These are phyloP conservation scores for Tetrahymena elliotti DNA, from an alignment of 73 alveolate species.

Conservation along the genomic window DNA sequence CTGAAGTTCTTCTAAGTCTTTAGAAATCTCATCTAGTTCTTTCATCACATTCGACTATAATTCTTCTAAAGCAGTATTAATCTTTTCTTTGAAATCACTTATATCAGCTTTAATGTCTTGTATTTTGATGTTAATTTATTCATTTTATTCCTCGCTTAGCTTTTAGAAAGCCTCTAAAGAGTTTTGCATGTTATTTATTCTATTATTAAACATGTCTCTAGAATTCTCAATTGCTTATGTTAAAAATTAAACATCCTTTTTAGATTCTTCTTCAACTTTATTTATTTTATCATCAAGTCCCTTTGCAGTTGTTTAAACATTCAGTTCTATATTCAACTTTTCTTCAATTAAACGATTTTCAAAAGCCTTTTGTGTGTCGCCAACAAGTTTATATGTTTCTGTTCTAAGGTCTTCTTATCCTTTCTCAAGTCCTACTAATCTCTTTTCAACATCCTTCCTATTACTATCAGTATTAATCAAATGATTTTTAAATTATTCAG, in stretches of 20 bases:
- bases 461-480: constrained; percentile 5
- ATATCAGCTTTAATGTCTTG: not conserved
- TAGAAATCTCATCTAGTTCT: not conserved
- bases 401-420: constrained; percentile 9
- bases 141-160: not conserved
- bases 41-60: not conserved
- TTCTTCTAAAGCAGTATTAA: not conserved
- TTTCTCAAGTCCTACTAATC: not conserved
- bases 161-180: not conserved
- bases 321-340: not conserved
- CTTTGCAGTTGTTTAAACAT: not conserved
- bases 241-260: not conserved
- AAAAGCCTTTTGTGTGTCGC: not conserved
- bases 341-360: constrained; percentile 14
- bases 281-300: constrained; percentile 17
- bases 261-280: constrained; percentile 23
- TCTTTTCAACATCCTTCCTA: constrained; percentile 2
- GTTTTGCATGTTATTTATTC: not conserved
- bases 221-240: constrained; percentile 10
- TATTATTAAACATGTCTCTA: not conserved
- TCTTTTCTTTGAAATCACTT: not conserved
- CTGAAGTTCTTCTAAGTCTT: not conserved
- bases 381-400: constrained; percentile 3
- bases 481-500: constrained; percentile 19
- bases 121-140: not conserved